Conservation (phyloP, 208 protist genomes). For the Acanthamoeba triangularis region DNA sequence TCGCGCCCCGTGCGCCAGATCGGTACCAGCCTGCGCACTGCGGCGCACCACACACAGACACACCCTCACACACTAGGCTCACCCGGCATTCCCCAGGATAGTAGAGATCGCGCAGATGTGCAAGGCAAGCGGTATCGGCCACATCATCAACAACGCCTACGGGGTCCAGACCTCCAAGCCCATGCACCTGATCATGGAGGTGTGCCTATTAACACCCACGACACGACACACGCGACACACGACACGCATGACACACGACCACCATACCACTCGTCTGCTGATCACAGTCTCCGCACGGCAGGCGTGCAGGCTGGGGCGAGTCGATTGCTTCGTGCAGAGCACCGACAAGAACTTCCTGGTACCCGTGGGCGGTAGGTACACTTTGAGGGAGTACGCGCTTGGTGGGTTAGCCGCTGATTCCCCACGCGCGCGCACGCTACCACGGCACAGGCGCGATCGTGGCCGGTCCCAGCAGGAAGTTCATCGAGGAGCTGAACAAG, state of each 20-base stretch:
- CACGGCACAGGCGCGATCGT: slow-evolving; percentile 85
- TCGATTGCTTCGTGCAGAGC: slow-evolving; percentile 97
- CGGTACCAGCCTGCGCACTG: slow-evolving; percentile 61
- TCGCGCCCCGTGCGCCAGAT: slow-evolving; percentile 98
- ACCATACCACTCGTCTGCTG: neutral
- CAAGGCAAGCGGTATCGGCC: slow-evolving; percentile 91
- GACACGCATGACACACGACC: no score
- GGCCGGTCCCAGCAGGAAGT: slow-evolving; percentile 64
- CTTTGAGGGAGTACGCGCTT: neutral
- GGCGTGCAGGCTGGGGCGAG: slow-evolving; percentile 85
- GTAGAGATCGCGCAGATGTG: slow-evolving; percentile 95
- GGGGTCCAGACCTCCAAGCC: slow-evolving; percentile 95
- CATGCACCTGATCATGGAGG: slow-evolving; percentile 93
- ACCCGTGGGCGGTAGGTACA: slow-evolving; percentile 96
- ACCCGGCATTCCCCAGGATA: slow-evolving; percentile 84
- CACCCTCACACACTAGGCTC: neutral
- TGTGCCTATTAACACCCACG: slow-evolving; percentile 45
- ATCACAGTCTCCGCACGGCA: neutral
- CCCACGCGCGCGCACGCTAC: no score
- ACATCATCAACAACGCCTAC: slow-evolving; percentile 99
- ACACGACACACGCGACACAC: no score
- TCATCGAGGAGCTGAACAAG: slow-evolving; percentile 87
- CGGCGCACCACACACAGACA: no score
- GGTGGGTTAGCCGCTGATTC: neutral
- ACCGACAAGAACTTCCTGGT: slow-evolving; percentile 99